Evolutionary conservation across 495 filamentous ascomycete species (phyloP), one percentile per base, ranked within the genome.

Genomic region (Neurospora sp.): DNA sequence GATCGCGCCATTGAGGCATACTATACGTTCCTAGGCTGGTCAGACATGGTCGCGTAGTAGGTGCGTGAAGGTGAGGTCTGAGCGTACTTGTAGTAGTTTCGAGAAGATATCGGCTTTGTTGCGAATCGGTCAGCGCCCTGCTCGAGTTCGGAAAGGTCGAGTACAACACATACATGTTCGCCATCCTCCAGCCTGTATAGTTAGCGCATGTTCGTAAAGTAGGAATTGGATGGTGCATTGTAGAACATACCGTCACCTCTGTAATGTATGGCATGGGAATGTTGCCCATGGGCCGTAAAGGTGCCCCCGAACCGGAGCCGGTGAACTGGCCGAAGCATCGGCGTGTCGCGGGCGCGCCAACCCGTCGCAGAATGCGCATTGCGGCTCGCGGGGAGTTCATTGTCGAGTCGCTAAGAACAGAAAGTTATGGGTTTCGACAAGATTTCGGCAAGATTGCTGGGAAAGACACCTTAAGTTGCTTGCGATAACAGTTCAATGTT

Each of bases 1-100:
- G 73, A 99, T 95, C 77, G 90, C 84, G 76, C 96, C 96, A 79
- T 97, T 98, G 39, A 99, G 90, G 78, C 93, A 98, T 79, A 99
- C 87, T 80, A 99, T 98, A 73, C 96, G 94, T 85, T 99, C 96
- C 89, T 93, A 74, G 16, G 35, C 14, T 35, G 10, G 72, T 76
- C 71, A 78, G 69, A 71, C 3, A 74, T 77, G 73, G 35, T 39
- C 27, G 66, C 41, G 37, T 69, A 9, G 23, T 46, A 18, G 38
- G 37, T 11, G 20, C 23, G 6, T 11, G 42, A 42, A 20, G 18
- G 31, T 27, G 7, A 70, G 69, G 41, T 23, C 16, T 23, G 39
- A 39, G 75, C 78, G 70, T 83, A 92, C 91, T 84, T 93, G 92
- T 16, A 94, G 83, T 18, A 94, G 85, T 78, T 91, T 87, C 38